Evolutionary conservation across 164 flowering plant species (phyloP).

Genomic region (Platanus orientalis): DNA sequence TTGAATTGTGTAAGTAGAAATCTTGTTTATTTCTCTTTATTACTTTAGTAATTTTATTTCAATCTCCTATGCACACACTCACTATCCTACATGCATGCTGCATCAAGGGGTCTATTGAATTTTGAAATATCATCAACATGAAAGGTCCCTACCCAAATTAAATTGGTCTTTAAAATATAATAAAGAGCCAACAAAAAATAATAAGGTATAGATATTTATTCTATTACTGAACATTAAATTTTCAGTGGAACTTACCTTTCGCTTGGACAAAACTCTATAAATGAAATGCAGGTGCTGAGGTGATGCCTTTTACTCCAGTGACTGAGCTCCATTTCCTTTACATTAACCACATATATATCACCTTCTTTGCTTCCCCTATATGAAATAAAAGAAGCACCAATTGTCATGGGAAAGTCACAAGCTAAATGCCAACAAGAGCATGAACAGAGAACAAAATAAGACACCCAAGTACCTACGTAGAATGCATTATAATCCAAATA

Average conservation of each 20-base stretch:
- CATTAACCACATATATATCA: slow-evolving; percentile 77
- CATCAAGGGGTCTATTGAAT: neutral
- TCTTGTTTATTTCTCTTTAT: too few species aligned
- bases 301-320: slow-evolving; percentile 88
- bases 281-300: slow-evolving; percentile 57
- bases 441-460: neutral
- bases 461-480: neutral
- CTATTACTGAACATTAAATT: neutral
- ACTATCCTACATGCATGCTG: too few species aligned
- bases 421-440: neutral
- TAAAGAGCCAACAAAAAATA: neutral
- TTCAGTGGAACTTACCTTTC: slow-evolving; percentile 54
- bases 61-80: too few species aligned
- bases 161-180: neutral
- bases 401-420: slow-evolving; percentile 6
- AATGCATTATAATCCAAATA: neutral
- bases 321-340: slow-evolving; percentile 72
- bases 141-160: neutral
- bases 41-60: too few species aligned
- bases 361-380: slow-evolving; percentile 95
- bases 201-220: neutral
- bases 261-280: slow-evolving; percentile 82
- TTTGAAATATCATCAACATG: neutral
- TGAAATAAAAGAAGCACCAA: neutral
- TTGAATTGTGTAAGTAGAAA: too few species aligned